phyloP scores from a whole-genome alignment of 164 flowering plant genomes.

The Aristolochia californica region DNA sequence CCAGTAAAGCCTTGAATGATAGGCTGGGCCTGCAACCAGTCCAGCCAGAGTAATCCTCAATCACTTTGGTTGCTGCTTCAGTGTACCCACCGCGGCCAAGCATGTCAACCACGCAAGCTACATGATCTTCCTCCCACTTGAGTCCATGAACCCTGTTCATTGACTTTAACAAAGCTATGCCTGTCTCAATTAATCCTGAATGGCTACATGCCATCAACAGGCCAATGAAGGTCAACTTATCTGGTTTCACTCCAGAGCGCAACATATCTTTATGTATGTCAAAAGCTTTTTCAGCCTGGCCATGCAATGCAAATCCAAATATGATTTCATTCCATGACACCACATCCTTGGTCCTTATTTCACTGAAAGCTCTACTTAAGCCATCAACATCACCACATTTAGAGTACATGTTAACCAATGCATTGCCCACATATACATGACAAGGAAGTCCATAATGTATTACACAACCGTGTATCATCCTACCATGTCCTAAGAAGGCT shows the following conservation, averaged over 20 bases:
- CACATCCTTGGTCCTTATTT: conserved; percentile 22
- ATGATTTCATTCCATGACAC: conserved; percentile 72
- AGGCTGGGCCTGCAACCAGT: conserved; percentile 6
- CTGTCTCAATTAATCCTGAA: conserved; percentile 39
- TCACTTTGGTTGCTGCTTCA: conserved; percentile 29
- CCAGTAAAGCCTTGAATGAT: conserved; percentile 37
- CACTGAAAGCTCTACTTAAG: conserved; percentile 30
- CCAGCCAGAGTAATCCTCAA: conserved; percentile 9
- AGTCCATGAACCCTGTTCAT: conserved; percentile 27
- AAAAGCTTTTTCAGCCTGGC: conserved; percentile 31
- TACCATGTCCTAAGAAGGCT: conserved; percentile 39
- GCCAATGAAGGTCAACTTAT: conserved; percentile 49
- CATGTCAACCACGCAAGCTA: conserved; percentile 54
- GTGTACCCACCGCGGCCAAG: conserved; percentile 44
- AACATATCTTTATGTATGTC: conserved; percentile 31
- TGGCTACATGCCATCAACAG: conserved; percentile 52
- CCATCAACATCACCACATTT: conserved; percentile 53
- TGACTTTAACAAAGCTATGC: conserved; percentile 21
- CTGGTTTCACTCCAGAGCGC: conserved; percentile 26
- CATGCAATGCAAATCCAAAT: conserved; percentile 52
- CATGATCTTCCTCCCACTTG: conserved; percentile 32
- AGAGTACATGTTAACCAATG: conserved; percentile 64
- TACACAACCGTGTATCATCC: conserved; percentile 42
- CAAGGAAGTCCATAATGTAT: conserved; percentile 34
- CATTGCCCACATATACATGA: conserved; percentile 49